phyloP scores from a whole-genome alignment of 257 asterid genomes.

The Phtheirospermum japonicum region DNA sequence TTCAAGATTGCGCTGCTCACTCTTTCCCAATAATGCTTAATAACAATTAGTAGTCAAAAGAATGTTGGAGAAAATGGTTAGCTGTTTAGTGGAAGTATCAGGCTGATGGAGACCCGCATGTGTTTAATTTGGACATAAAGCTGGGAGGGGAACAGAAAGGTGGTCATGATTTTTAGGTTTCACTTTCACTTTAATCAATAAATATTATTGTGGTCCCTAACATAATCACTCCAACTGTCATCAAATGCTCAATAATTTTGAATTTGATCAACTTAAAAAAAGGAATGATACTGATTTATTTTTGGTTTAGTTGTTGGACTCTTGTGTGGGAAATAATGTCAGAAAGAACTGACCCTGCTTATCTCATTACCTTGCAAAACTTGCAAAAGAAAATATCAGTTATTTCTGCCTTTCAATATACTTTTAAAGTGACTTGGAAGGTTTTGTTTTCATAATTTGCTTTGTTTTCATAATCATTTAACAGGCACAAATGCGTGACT shows the following conservation, averaged over 20 bases:
- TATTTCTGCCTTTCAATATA: background rate
- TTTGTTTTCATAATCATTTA: slow-evolving; percentile 28
- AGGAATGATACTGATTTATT: background rate
- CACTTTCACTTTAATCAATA: background rate
- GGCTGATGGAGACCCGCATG: background rate
- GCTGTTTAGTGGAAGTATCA: background rate
- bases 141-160: background rate
- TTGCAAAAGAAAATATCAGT: background rate
- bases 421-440: background rate
- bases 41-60: background rate
- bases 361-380: slow-evolving; percentile 1
- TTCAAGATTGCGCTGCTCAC: background rate
- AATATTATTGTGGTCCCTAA: background rate
- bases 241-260: background rate
- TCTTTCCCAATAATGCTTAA: background rate
- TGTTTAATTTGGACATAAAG: background rate
- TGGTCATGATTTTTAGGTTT: background rate
- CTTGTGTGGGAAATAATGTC: background rate
- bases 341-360: background rate
- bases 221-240: background rate
- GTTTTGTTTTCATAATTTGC: slow-evolving; percentile 22
- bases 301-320: background rate
- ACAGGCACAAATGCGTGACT: slow-evolving; percentile 99
- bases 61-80: background rate
- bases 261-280: background rate